Evolutionary conservation across 768 basidiomycete genomes (phyloP).

Genomic region (Rhizopogon vulgaris): DNA sequence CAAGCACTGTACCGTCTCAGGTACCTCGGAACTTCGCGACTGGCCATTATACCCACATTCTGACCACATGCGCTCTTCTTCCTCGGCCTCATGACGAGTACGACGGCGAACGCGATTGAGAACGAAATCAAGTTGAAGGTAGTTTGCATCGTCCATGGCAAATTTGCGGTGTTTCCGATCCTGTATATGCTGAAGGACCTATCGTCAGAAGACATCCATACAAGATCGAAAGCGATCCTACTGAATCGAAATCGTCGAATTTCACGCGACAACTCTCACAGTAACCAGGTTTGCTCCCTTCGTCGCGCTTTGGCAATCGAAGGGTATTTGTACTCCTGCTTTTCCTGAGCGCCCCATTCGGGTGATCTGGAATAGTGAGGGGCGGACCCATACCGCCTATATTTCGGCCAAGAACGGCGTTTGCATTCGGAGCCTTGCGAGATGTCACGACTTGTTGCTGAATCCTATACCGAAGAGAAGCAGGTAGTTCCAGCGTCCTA

Average conservation of each 20-base stretch:
- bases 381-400: slow-evolving; percentile 63
- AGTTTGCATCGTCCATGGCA: slow-evolving; percentile 73
- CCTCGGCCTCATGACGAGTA: slow-evolving; percentile 21
- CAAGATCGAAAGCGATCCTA: slow-evolving; percentile 31
- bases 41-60: slow-evolving; percentile 6
- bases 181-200: slow-evolving; percentile 54
- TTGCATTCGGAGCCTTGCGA: slow-evolving; percentile 32
- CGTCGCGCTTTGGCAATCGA: slow-evolving; percentile 70
- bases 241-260: slow-evolving; percentile 82
- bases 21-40: slow-evolving; percentile 11
- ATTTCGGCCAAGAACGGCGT: slow-evolving; percentile 7
- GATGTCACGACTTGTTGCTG: slow-evolving; percentile 66
- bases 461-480: slow-evolving; percentile 47
- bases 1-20: slow-evolving; percentile 16
- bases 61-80: slow-evolving; percentile 18
- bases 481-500: slow-evolving; percentile 44
- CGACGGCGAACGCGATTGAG: slow-evolving; percentile 56
- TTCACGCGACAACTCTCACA: slow-evolving; percentile 94
- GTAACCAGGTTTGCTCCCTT: slow-evolving; percentile 89
- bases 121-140: slow-evolving; percentile 69
- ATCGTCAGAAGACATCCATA: slow-evolving; percentile 1
- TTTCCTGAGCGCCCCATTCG: slow-evolving; percentile 50
- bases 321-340: slow-evolving; percentile 79
- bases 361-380: slow-evolving; percentile 46
- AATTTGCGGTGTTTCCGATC: slow-evolving; percentile 77